These are phyloP conservation scores for Solidago caesia DNA, from an alignment of 129 eudicot species.

Conservation along the genomic window DNA sequence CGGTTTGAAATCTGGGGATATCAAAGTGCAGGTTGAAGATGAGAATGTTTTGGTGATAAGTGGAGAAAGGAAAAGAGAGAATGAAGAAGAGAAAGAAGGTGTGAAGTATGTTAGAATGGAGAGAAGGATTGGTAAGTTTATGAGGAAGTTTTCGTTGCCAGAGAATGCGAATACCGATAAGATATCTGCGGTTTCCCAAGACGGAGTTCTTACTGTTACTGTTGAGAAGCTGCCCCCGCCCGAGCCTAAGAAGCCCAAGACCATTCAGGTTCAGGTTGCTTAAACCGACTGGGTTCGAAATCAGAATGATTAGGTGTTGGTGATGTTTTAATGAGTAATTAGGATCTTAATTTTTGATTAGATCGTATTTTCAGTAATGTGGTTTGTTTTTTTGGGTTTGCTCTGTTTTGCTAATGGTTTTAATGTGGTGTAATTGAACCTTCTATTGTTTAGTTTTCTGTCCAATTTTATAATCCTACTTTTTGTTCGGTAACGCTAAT, in stretches of 20 bases:
- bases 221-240: slow-evolving; percentile 38
- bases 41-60: neutral
- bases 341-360: neutral
- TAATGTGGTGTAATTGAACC: too few relatives aligned
- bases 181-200: slow-evolving; percentile 23
- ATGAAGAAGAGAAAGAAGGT: slow-evolving; percentile 23
- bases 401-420: neutral
- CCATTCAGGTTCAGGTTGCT: slow-evolving; percentile 32
- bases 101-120: slow-evolving; percentile 38
- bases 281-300: neutral
- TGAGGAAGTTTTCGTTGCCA: slow-evolving; percentile 32
- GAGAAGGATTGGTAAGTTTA: slow-evolving; percentile 32
- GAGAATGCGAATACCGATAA: slow-evolving; percentile 27
- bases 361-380: too few relatives aligned
- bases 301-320: neutral
- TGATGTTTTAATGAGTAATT: too few relatives aligned
- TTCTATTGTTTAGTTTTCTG: too few relatives aligned
- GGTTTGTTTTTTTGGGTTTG: neutral
- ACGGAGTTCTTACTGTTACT: slow-evolving; percentile 35
- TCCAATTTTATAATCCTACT: too few relatives aligned
- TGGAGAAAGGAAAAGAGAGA: slow-evolving; percentile 33
- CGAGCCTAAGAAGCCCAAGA: slow-evolving; percentile 41
- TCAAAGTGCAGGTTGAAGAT: neutral
- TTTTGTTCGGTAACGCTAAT: too few relatives aligned
- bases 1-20: neutral